A percentile compares a stretch with the other conserved stretches of the same genome.
Evolutionary conservation across 208 protist species (phyloP).

Genomic region (Leishmania martiniquensis): DNA sequence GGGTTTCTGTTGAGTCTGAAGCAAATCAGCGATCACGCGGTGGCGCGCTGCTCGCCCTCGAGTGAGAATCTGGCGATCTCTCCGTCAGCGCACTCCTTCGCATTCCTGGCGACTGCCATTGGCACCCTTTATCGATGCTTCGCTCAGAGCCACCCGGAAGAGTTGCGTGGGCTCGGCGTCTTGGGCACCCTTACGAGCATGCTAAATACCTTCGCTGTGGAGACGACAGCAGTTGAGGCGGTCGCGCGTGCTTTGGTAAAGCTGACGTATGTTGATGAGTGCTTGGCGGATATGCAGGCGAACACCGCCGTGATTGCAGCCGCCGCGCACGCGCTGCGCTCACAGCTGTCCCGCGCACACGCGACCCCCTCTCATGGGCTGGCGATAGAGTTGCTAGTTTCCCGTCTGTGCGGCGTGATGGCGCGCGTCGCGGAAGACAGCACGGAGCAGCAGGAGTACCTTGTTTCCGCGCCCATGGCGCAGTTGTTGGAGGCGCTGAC

Average conservation of each 20-base stretch:
- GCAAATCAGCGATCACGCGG: constrained; percentile 22
- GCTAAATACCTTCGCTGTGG: constrained; percentile 32
- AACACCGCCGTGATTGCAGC: constrained; percentile 36
- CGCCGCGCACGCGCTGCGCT: constrained; percentile 37
- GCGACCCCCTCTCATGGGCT: neutral
- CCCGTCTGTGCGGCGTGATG: constrained; percentile 46
- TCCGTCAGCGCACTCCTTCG: neutral
- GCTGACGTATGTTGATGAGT: constrained; percentile 62
- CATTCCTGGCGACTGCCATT: constrained; percentile 6
- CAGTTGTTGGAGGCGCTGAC: constrained; percentile 20
- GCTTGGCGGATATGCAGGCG: constrained; percentile 35
- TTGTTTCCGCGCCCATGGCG: constrained; percentile 29
- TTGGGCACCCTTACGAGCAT: constrained; percentile 43
- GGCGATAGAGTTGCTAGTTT: constrained; percentile 45
- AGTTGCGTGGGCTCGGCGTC: constrained; percentile 14
- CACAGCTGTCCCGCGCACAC: constrained; percentile 14
- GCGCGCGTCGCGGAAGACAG: constrained; percentile 44
- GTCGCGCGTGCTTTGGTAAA: constrained; percentile 69
- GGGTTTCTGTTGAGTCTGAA: constrained; percentile 41
- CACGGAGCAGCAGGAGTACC: constrained; percentile 34
- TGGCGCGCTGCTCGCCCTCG: neutral
- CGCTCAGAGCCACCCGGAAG: constrained; percentile 15
- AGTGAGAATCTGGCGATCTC: neutral
- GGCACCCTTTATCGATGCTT: constrained; percentile 19
- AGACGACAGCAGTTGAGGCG: constrained; percentile 53